phyloP scores from a whole-genome alignment of 1,139 yeast species.

The Eremothecium gossypii region DNA sequence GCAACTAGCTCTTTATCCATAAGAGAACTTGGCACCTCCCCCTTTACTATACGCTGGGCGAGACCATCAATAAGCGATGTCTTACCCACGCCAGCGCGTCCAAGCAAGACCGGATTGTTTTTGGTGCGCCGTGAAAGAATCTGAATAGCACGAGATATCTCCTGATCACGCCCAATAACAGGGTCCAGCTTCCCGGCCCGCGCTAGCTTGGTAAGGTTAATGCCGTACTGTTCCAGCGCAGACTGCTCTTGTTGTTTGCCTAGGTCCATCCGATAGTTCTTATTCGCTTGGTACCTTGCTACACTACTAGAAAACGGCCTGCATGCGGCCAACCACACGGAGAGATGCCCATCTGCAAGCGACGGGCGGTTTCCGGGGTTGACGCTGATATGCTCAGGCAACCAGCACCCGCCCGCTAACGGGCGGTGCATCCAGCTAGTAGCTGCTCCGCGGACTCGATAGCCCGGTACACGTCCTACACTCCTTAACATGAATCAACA shows the following conservation, averaged over 20 bases:
- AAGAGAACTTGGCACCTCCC: slow-evolving; percentile 92
- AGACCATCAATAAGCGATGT: slow-evolving; percentile 94
- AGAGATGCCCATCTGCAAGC: no score
- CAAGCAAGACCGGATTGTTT: slow-evolving; percentile 88
- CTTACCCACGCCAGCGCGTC: slow-evolving; percentile 96
- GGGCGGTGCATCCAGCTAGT: no score
- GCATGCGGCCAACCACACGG: no score
- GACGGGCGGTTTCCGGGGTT: no score
- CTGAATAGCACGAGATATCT: slow-evolving; percentile 85
- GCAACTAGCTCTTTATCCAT: slow-evolving; percentile 75
- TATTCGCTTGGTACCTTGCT: slow-evolving; percentile 1
- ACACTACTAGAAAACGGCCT: no score
- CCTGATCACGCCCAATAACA: slow-evolving; percentile 94
- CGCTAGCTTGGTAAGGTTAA: slow-evolving; percentile 79
- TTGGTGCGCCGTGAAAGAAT: slow-evolving; percentile 86
- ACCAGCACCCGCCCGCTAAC: no score
- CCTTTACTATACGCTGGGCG: slow-evolving; percentile 83
- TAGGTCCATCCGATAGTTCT: slow-evolving; percentile 5
- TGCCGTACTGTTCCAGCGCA: slow-evolving; percentile 80
- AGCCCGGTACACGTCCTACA: no score
- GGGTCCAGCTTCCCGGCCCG: slow-evolving; percentile 89
- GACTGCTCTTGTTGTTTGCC: slow-evolving; percentile 34
- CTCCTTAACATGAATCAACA: no score
- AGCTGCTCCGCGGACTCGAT: no score
- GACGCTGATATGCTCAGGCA: no score